Conservation (phyloP, 73 alveolate genomes). For the Paramecium sonneborni region DNA sequence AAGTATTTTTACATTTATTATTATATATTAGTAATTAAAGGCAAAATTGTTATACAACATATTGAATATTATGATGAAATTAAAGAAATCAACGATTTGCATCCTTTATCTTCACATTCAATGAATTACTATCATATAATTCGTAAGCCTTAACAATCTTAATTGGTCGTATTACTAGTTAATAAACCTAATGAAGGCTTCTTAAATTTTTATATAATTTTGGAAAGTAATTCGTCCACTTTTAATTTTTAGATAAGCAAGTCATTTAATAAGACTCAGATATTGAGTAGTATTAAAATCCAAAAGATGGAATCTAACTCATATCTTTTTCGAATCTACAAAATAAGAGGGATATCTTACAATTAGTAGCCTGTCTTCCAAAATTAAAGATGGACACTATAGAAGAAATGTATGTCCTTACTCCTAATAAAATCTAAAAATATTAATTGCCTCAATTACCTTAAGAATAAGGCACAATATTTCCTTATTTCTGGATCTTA, state of each 20-base stretch:
- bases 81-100: neutral
- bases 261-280: neutral
- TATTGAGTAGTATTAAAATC: neutral
- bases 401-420: neutral
- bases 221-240: neutral
- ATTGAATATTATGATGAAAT: neutral
- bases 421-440: neutral
- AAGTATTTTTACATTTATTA: neutral
- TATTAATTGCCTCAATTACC: neutral
- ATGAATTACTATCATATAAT: neutral
- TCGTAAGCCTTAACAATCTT: neutral
- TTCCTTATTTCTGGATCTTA: conserved; percentile 32
- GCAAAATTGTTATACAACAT: conserved; percentile 8
- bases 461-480: neutral
- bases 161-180: neutral
- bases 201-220: neutral
- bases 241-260: neutral
- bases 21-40: neutral
- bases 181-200: neutral
- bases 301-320: conserved; percentile 13
- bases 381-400: neutral
- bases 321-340: neutral
- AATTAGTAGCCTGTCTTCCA: conserved; percentile 32
- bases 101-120: neutral
- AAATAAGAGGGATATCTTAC: conserved; percentile 6